Percentiles rank a stretch among this genome's conserved stretches.
phyloP scores from a whole-genome alignment of 306 rosid species.

The Bauhinia variegata region DNA sequence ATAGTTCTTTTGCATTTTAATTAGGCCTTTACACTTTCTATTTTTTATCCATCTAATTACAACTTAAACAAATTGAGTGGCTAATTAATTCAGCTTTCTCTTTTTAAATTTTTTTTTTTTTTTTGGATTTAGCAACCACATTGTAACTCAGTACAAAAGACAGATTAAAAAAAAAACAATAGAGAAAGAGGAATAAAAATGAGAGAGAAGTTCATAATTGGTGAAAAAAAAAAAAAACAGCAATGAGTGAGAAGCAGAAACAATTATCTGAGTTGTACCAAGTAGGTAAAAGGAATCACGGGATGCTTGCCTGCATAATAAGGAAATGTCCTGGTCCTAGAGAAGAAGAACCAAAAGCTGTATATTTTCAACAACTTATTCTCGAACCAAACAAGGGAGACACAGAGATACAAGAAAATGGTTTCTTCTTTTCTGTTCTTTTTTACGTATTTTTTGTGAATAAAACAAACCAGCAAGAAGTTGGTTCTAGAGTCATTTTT shows the following conservation, averaged over 20 bases:
- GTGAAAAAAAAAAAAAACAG: not conserved
- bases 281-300: slow-evolving; percentile 42
- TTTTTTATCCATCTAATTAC: not conserved
- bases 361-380: slow-evolving; percentile 11
- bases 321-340: slow-evolving; percentile 28
- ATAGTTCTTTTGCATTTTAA: too few relatives aligned
- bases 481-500: slow-evolving; percentile 38
- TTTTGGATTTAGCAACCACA: slow-evolving; percentile 2
- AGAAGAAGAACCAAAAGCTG: slow-evolving; percentile 1
- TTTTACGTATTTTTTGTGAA: not conserved
- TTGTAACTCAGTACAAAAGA: not conserved
- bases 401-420: not conserved
- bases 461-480: slow-evolving; percentile 32
- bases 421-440: too few relatives aligned
- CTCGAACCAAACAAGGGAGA: too few relatives aligned
- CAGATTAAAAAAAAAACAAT: too few relatives aligned
- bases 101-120: too few relatives aligned
- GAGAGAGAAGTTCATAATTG: not conserved
- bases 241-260: slow-evolving; percentile 13
- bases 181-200: too few relatives aligned
- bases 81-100: not conserved
- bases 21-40: too few relatives aligned
- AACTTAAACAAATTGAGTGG: not conserved
- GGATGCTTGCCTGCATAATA: slow-evolving; percentile 38
- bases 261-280: slow-evolving; percentile 19